Evolutionary conservation across 2,329 filamentous ascomycete species (phyloP).

Genomic region (Sporothrix humicola): DNA sequence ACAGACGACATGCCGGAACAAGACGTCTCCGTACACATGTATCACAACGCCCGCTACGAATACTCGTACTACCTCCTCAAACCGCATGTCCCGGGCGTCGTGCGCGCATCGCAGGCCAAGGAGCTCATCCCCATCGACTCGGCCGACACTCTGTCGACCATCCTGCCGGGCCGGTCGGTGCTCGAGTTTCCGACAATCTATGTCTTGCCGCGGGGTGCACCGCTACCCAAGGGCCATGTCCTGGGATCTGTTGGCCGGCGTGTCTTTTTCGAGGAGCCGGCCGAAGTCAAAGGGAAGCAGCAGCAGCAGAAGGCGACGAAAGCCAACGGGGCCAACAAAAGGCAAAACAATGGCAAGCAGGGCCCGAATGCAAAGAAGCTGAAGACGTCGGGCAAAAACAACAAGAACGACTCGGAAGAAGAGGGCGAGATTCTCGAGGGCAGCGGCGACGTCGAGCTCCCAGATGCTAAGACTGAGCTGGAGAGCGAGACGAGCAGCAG

Average conservation of each 20-base stretch:
- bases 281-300: background rate
- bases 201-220: constrained; percentile 48
- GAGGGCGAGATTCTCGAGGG: constrained; percentile 10
- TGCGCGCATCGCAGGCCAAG: constrained; percentile 33
- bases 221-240: constrained; percentile 39
- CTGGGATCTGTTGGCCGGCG: constrained; percentile 40
- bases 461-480: background rate
- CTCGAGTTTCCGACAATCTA: constrained; percentile 77
- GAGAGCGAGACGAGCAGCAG: constrained; percentile 38
- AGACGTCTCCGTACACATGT: constrained; percentile 39
- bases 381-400: background rate
- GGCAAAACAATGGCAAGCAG: background rate
- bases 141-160: constrained; percentile 54
- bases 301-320: background rate
- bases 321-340: constrained; percentile 1
- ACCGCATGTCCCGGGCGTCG: constrained; percentile 22
- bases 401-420: background rate
- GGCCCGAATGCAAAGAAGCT: constrained; percentile 24
- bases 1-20: background rate
- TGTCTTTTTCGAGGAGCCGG: background rate
- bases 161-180: constrained; percentile 62
- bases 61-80: constrained; percentile 44
- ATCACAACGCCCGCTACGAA: constrained; percentile 35
- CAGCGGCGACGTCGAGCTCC: background rate
- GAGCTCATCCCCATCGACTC: constrained; percentile 61